Conservation (phyloP, 805 yeast species). For the Lipomyces sp. region DNA sequence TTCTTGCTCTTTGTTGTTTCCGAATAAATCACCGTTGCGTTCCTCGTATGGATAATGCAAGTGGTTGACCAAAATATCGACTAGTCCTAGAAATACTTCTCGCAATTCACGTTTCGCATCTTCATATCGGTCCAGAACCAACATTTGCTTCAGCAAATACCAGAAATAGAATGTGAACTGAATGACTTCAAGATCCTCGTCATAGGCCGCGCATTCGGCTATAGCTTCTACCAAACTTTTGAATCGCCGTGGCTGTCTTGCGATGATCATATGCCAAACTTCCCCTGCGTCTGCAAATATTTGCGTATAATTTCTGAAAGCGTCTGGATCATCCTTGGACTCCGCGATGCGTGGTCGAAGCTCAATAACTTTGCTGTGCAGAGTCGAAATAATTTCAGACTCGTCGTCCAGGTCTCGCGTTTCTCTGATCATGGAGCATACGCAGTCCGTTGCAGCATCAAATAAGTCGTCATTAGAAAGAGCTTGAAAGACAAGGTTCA, state of each 20-base stretch:
- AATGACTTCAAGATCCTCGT: slow-evolving; percentile 85
- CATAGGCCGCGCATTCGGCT: slow-evolving; percentile 70
- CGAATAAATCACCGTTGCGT: slow-evolving; percentile 57
- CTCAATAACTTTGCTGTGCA: slow-evolving; percentile 69
- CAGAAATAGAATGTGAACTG: slow-evolving; percentile 92
- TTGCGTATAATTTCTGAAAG: slow-evolving; percentile 70
- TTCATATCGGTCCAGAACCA: slow-evolving; percentile 63
- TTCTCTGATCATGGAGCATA: slow-evolving; percentile 79
- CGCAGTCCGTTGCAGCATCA: slow-evolving; percentile 84
- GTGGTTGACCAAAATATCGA: slow-evolving; percentile 66
- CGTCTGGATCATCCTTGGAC: slow-evolving; percentile 59
- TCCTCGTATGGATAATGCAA: slow-evolving; percentile 70
- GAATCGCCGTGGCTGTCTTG: slow-evolving; percentile 70
- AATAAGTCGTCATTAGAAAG: slow-evolving; percentile 65
- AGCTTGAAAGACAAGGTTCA: slow-evolving; percentile 69
- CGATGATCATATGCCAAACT: slow-evolving; percentile 88
- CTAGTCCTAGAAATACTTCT: slow-evolving; percentile 63
- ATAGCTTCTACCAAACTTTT: slow-evolving; percentile 74
- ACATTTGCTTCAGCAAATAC: slow-evolving; percentile 76
- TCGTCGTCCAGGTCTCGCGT: slow-evolving; percentile 67
- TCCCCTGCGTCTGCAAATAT: slow-evolving; percentile 92
- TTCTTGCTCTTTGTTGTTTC: slow-evolving; percentile 75
- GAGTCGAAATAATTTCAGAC: slow-evolving; percentile 61
- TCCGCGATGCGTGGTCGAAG: slow-evolving; percentile 57
- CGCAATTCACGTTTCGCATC: slow-evolving; percentile 56